These are phyloP conservation scores for Pythium grandisporangium DNA, from an alignment of 352 stramenopile genomes.

Conservation along the genomic window DNA sequence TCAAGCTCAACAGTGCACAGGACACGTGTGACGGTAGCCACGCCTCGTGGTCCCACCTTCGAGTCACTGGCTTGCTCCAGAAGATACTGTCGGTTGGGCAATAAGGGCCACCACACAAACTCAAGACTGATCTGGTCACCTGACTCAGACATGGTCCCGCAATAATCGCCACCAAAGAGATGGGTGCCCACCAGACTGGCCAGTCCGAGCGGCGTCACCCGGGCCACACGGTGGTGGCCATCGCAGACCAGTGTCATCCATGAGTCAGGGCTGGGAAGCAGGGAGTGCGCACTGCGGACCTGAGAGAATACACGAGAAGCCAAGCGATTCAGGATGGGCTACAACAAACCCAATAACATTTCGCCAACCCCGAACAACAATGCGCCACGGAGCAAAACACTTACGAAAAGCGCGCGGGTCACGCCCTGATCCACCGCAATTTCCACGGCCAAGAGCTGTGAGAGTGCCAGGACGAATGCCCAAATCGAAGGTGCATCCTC, in stretches of 20 bases:
- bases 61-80: no score
- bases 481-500: no score
- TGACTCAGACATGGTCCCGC: not conserved
- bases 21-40: no score
- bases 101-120: conserved; percentile 10
- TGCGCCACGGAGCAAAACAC: no score
- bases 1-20: no score
- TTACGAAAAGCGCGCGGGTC: no score
- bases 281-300: conserved; percentile 16
- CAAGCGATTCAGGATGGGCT: not conserved
- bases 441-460: no score
- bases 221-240: conserved; percentile 3
- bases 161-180: conserved; percentile 6
- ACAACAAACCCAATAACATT: not conserved
- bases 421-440: no score
- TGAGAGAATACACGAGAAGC: conserved; percentile 1
- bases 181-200: conserved; percentile 4
- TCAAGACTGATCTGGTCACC: not conserved
- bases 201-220: conserved; percentile 3
- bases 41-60: no score
- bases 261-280: conserved; percentile 10
- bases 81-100: no score
- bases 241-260: conserved; percentile 32
- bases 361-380: no score
- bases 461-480: no score